phyloP scores from a whole-genome alignment of 202 grass and related monocot genomes.

The Brachypodium distachyon region DNA sequence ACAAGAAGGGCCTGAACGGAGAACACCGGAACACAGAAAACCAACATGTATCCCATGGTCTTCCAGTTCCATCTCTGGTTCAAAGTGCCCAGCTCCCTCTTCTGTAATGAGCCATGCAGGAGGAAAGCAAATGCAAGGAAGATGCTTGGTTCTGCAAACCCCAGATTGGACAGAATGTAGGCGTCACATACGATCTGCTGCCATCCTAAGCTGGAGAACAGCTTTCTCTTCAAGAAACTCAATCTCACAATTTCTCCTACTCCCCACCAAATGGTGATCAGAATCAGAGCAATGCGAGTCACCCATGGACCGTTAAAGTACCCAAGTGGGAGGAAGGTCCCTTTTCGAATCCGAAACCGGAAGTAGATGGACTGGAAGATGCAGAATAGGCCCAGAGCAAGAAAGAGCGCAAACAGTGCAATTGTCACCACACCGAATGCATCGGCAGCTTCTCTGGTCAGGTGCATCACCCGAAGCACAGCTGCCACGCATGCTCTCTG shows the following conservation, averaged over 20 bases:
- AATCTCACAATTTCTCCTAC: conserved; percentile 69
- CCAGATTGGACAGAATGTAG: conserved; percentile 90
- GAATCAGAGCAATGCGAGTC: conserved; percentile 68
- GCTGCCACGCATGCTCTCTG: conserved; percentile 94
- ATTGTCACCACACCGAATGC: conserved; percentile 83
- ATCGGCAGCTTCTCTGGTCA: conserved; percentile 83
- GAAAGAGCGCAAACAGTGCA: conserved; percentile 49
- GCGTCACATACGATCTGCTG: conserved; percentile 74
- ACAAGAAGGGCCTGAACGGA: conserved; percentile 50
- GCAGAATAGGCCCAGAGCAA: conserved; percentile 68
- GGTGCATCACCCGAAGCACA: conserved; percentile 94
- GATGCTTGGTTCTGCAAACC: conserved; percentile 91
- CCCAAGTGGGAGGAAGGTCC: conserved; percentile 44
- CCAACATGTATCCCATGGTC: conserved; percentile 63
- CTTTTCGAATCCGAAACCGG: conserved; percentile 44
- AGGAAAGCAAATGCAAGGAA: conserved; percentile 77
- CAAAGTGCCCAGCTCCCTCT: conserved; percentile 61
- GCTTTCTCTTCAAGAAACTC: conserved; percentile 63
- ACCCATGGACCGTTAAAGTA: conserved; percentile 96
- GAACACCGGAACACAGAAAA: conserved; percentile 76
- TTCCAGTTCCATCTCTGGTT: conserved; percentile 81
- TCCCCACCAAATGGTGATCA: conserved; percentile 80
- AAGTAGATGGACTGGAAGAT: conserved; percentile 54
- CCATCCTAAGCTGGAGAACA: conserved; percentile 57
- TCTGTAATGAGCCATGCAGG: conserved; percentile 71